Evolutionary conservation across 305 asterid genomes (phyloP), one percentile per base, ranked within the genome.

Genomic region (Fraxinus platypoda): DNA sequence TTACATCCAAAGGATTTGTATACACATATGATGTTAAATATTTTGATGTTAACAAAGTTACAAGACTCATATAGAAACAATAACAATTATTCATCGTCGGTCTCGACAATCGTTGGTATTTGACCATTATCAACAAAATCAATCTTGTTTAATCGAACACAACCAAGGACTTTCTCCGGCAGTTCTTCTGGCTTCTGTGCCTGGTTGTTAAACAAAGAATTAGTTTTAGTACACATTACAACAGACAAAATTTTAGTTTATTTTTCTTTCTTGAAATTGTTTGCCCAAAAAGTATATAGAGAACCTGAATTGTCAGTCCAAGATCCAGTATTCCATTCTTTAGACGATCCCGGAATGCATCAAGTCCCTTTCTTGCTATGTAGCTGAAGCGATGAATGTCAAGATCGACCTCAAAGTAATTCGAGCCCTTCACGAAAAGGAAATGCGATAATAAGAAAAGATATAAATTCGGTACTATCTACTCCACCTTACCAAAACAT

Each of bases 381-480:
- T 86, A 97, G 90, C 98, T 94, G 86, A 97, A 97, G 23, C 98
- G 97, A 88, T 97, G 99, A 82, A 97, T 93, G 91, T 97, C 99
- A 17, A 97, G 98, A 86, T 97, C 99, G 52, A 94, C 85, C 88
- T 97, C 99, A 9, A 94, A 92, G 88, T 97, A 97, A 82, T 94
- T 94, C 0, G 93, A 83, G 0, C 98, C 98, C 98, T 96, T 90
- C 17, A 74, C 71, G 25, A 6, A 66, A 41, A 62, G 76, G 19
- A 46, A 59, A 19, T n/a, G 17, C 6, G 19, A 70, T 76, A 33
- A 77, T 82, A 77, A 79, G 72, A 82, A 28, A n/a, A 33, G 19
- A 26, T 12, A 66, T 66, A 66, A 9, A 66, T 26, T 31, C 19
- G 1, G 8, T 1, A 66, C 6, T 28, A 23, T 66, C 73, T 25